phyloP scores from a whole-genome alignment of 495 filamentous ascomycete genomes.

The Tetracladium setigerum region DNA sequence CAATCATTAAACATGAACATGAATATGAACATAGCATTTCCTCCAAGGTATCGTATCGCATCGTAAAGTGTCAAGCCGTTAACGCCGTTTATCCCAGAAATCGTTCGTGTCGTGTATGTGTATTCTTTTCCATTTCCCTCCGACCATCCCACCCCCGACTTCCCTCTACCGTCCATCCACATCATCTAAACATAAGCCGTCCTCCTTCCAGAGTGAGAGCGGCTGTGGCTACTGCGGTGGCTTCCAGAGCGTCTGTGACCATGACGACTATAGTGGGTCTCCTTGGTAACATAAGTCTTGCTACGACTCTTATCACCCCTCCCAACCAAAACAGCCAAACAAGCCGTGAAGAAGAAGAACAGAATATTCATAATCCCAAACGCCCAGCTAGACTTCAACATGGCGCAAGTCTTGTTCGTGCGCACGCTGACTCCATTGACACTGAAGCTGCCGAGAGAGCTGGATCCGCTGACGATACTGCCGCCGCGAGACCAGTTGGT shows the following conservation, averaged over 20 bases:
- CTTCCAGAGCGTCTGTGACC: constrained; percentile 37
- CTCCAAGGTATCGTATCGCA: constrained; percentile 10
- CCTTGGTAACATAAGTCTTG: constrained; percentile 25
- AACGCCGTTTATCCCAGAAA: background rate
- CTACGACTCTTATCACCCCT: constrained; percentile 35
- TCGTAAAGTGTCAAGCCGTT: background rate
- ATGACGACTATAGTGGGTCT: constrained; percentile 35
- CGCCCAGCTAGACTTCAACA: constrained; percentile 83
- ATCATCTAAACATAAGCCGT: constrained; percentile 25
- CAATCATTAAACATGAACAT: too few species aligned
- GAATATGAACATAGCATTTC: too few species aligned
- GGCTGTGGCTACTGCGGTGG: constrained; percentile 25
- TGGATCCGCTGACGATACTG: constrained; percentile 21
- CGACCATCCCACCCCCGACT: background rate
- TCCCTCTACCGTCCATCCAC: background rate
- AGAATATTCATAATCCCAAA: constrained; percentile 82
- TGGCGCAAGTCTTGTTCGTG: constrained; percentile 69
- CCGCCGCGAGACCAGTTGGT: constrained; percentile 36
- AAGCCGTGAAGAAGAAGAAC: constrained; percentile 69
- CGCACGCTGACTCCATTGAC: constrained; percentile 37
- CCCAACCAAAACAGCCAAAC: constrained; percentile 53
- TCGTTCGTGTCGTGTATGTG: constrained; percentile 8
- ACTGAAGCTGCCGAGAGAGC: constrained; percentile 46
- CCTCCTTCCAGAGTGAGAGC: constrained; percentile 25
- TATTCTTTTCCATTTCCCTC: background rate